Percentiles rank a stretch among this genome's conserved stretches.
phyloP scores from a whole-genome alignment of 331 rosid species.

The Quercus tomentella region DNA sequence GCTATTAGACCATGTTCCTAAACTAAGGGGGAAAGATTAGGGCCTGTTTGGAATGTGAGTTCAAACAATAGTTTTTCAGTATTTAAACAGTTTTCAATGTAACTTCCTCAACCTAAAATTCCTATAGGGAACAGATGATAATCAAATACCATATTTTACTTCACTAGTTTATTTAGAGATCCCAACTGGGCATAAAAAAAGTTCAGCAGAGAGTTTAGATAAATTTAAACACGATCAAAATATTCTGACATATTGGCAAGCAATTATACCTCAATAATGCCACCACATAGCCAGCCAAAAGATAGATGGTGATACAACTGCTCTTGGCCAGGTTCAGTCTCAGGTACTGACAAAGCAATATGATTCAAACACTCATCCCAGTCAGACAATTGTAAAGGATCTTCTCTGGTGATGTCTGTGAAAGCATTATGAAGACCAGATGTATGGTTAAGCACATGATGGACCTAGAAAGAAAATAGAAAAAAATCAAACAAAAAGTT shows the following conservation, averaged over 20 bases:
- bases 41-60: no score
- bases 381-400: no score
- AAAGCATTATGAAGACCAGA: no score
- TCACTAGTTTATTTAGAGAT: not conserved
- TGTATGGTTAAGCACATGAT: no score
- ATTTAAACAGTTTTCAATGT: not conserved
- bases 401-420: no score
- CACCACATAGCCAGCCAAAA: constrained; percentile 95
- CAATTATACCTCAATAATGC: constrained; percentile 83
- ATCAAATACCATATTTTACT: not conserved
- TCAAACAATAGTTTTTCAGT: no score
- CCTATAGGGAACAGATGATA: not conserved
- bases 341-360: no score
- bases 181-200: not conserved
- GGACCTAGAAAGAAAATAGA: no score
- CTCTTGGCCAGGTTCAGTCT: constrained; percentile 86
- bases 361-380: no score
- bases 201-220: not conserved
- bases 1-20: not conserved
- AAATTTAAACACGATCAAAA: not conserved
- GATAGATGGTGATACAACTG: constrained; percentile 86
- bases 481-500: no score
- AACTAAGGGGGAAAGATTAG: not conserved
- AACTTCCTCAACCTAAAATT: no score
- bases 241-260: not conserved